Percentiles rank a stretch among this genome's conserved stretches.
Conservation (phyloP, 139 green algal species). For the Bryopsis sp. region DNA sequence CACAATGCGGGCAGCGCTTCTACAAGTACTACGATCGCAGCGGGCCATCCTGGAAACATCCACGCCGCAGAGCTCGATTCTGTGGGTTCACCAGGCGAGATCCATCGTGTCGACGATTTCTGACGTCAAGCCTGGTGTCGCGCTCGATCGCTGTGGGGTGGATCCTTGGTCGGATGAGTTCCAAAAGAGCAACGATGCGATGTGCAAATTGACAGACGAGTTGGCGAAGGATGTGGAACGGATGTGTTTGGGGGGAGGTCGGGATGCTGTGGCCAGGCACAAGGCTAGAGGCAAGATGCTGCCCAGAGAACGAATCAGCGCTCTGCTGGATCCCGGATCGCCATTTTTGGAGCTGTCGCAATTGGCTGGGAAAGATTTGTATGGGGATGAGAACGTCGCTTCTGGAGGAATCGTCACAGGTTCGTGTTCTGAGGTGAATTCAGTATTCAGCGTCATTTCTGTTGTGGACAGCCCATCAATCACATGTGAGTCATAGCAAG, state of each 20-base stretch:
- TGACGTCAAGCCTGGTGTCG: too few species aligned
- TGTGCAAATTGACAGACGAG: constrained; percentile 18
- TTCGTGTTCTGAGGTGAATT: too few species aligned
- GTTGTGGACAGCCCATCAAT: too few species aligned
- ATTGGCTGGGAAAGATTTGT: constrained; percentile 68
- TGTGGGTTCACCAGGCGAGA: too few species aligned
- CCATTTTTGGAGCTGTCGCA: constrained; percentile 80
- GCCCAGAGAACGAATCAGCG: constrained; percentile 55
- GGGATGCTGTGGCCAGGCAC: constrained; percentile 49
- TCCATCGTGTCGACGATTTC: too few species aligned
- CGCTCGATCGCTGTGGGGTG: constrained; percentile 26
- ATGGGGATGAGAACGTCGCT: constrained; percentile 75
- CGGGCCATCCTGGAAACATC: too few species aligned
- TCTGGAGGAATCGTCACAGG: constrained; percentile 82
- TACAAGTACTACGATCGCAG: too few species aligned
- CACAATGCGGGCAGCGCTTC: too few species aligned
- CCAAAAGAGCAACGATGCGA: constrained; percentile 17
- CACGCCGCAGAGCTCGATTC: too few species aligned
- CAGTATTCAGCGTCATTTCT: too few species aligned
- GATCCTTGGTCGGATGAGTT: constrained; percentile 27
- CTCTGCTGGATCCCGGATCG: constrained; percentile 64
- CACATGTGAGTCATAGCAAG: too few species aligned
- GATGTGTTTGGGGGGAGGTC: constrained; percentile 30
- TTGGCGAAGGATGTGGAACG: constrained; percentile 21
- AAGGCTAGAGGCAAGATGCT: constrained; percentile 48